Percentiles rank a stretch among this genome's conserved stretches.
Conservation (phyloP, 2,329 filamentous ascomycete genomes). For the Trichoderma pleuroti region DNA sequence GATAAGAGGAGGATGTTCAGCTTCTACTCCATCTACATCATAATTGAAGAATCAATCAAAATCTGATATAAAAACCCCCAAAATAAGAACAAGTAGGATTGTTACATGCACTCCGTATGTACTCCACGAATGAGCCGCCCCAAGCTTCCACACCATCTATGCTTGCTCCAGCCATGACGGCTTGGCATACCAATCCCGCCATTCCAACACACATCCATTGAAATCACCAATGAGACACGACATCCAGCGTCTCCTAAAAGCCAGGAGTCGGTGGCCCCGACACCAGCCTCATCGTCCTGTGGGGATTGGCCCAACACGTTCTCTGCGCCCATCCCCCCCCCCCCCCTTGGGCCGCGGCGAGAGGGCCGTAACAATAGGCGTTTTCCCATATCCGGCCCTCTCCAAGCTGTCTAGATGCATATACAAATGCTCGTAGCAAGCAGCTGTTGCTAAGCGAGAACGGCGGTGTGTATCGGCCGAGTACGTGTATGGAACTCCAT, state of each 20-base stretch:
- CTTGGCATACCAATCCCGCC: neutral
- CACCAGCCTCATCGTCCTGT: neutral
- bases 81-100: neutral
- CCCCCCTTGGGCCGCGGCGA: neutral
- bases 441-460: slow-evolving; percentile 5
- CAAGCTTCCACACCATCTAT: neutral
- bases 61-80: neutral
- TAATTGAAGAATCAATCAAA: neutral
- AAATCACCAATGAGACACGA: neutral
- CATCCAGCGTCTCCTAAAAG: neutral
- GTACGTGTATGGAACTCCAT: neutral
- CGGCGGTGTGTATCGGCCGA: neutral
- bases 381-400: neutral
- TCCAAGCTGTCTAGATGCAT: neutral
- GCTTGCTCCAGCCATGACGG: neutral
- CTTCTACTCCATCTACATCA: neutral
- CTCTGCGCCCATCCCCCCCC: neutral
- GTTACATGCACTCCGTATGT: neutral
- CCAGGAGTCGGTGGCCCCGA: neutral
- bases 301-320: neutral
- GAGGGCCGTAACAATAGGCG: neutral
- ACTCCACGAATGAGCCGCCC: neutral
- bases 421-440: neutral
- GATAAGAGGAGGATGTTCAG: neutral
- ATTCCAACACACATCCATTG: neutral